Conservation (phyloP, 2,329 filamentous ascomycete genomes). For the Nigrograna mackinnonii region DNA sequence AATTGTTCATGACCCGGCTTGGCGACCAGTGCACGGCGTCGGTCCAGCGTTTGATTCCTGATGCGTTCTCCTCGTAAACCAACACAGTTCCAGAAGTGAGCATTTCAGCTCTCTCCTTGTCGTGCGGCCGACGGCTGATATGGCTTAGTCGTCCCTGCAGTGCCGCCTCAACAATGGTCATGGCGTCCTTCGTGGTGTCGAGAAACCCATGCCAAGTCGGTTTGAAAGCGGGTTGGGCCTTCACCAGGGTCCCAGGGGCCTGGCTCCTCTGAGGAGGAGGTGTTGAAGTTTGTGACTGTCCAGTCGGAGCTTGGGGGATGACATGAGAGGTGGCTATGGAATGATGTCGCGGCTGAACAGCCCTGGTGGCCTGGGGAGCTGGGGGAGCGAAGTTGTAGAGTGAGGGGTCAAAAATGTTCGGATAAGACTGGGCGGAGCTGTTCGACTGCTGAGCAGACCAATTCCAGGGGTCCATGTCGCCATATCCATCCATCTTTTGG, state of each 20-base stretch:
- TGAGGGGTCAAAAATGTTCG: conserved; percentile 33
- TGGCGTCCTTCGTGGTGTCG: conserved; percentile 71
- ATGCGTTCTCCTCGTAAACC: conserved; percentile 89
- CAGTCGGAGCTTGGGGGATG: conserved; percentile 12
- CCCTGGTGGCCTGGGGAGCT: conserved; percentile 19
- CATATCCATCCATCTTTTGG: conserved; percentile 38
- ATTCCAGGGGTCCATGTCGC: conserved; percentile 32
- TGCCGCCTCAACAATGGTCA: conserved; percentile 80
- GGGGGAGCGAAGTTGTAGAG: conserved; percentile 30
- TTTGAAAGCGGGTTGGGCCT: conserved; percentile 50
- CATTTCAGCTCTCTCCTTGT: conserved; percentile 75
- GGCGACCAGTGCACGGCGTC: conserved; percentile 92
- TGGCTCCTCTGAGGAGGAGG: conserved; percentile 33
- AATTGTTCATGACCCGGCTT: conserved; percentile 82
- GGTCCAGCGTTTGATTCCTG: conserved; percentile 92
- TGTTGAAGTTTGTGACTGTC: conserved; percentile 20
- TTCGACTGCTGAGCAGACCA: conserved; percentile 31
- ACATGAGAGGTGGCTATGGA: conserved; percentile 34
- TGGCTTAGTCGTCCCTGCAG: conserved; percentile 72
- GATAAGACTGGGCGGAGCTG: conserved; percentile 24
- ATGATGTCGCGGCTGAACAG: conserved; percentile 29
- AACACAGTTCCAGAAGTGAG: conserved; percentile 87
- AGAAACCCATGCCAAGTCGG: conserved; percentile 72
- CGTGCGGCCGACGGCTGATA: conserved; percentile 82
- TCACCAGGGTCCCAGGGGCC: conserved; percentile 31